Evolutionary conservation across 495 filamentous ascomycete genomes (phyloP), one percentile per base, ranked within the genome.

Genomic region (Penicillium nucicola): DNA sequence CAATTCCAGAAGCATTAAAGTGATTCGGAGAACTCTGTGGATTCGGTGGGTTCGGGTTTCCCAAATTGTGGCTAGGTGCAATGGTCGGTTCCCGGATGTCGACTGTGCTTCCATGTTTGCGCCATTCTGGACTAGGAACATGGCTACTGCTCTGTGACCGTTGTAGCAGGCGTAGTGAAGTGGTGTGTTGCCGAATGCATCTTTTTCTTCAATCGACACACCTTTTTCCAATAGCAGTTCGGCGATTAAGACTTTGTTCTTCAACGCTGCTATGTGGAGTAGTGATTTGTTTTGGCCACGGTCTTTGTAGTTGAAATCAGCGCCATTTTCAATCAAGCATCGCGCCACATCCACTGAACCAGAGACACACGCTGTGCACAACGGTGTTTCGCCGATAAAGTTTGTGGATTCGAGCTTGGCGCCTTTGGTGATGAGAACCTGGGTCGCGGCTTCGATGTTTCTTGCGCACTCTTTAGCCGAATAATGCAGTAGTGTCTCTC

Each of bases 141-240:
- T 6, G 15, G 36, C 36, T 13, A 9, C 6, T 15, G 40, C 15
- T 4, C 8, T 3, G 9, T 5, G 13, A 13, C 45, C 36, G n/a
- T 32, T 25, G 23, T 7, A 33, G 28, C 45, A 40, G 14, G 45
- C 45, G 6, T 5, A 4, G 17, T 48, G 45, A 2, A 48, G 35
- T 19, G 45, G 35, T 18, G 23, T 48, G 12, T 14, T 12, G n/a
- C 45, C 36, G 2, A 32, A 6, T 1, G 30, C 12, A 12, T 48
- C 36, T 39, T 14, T 39, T 5, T 8, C 31, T 13, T 53, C 43
- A 2, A 47, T 30, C 34, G 40, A 36, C 2, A 23, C 42, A 4
- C 50, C 50, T 12, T 23, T 33, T 39, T 47, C 35, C 20, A 53
- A 6, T 14, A 53, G 17, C 28, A 47, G 15, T 8, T 42, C 13